Percentiles rank a stretch among this genome's conserved stretches.
Evolutionary conservation across 352 stramenopile genomes (phyloP).

Genomic region (Phytophthora agathidicida): DNA sequence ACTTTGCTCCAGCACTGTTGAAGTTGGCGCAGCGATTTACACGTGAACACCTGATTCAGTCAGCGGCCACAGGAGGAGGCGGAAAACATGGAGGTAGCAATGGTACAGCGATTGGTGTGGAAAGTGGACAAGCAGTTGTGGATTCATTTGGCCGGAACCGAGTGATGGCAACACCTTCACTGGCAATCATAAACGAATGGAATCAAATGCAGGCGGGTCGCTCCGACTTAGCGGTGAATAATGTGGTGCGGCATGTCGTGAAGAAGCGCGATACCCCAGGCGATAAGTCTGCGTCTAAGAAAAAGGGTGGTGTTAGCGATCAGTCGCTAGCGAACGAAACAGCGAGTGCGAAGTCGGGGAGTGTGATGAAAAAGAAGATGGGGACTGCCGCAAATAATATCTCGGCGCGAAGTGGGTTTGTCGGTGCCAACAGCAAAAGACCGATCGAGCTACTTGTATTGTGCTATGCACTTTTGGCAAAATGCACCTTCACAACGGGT

Average conservation of each 20-base stretch:
- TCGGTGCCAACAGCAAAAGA: conserved; percentile 47
- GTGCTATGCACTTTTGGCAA: conserved; percentile 80
- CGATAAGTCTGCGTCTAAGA: conserved; percentile 62
- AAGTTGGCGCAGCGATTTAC: conserved; percentile 88
- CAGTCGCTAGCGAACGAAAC: conserved; percentile 33
- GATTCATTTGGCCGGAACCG: conserved; percentile 83
- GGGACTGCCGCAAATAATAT: conserved; percentile 21
- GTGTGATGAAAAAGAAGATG: conserved; percentile 52
- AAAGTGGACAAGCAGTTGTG: conserved; percentile 50
- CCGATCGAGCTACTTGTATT: conserved; percentile 84
- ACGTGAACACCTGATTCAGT: conserved; percentile 83
- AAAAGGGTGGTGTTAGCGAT: conserved; percentile 43
- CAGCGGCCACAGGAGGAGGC: conserved; percentile 20
- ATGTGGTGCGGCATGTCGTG: conserved; percentile 68
- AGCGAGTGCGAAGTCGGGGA: conserved; percentile 24
- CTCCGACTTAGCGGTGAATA: conserved; percentile 84
- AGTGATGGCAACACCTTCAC: conserved; percentile 88
- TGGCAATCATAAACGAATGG: conserved; percentile 88
- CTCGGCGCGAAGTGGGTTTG: conserved; percentile 25
- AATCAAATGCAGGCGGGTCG: conserved; percentile 70
- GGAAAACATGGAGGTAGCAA: conserved; percentile 36
- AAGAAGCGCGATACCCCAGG: conserved; percentile 63
- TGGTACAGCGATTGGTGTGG: conserved; percentile 33
- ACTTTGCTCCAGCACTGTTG: conserved; percentile 77
- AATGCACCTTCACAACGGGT: conserved; percentile 73